Evolutionary conservation across 1,139 yeast species (phyloP).

Genomic region (Petasospora fabianii): DNA sequence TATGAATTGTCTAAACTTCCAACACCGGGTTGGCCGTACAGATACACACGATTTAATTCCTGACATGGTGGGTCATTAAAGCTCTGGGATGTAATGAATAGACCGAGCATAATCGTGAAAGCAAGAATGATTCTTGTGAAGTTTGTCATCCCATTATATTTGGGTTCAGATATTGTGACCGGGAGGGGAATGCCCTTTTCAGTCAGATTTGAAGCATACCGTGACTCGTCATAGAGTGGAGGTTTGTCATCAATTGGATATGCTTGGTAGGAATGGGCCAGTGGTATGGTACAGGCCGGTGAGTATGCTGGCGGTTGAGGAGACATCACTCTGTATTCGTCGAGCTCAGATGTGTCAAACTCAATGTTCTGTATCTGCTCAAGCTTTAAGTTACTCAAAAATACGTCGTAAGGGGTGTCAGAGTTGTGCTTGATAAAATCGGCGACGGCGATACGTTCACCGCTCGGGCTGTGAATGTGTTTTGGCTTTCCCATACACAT

Average conservation of each 20-base stretch:
- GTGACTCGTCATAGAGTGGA: background rate
- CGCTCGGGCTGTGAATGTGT: constrained; percentile 4
- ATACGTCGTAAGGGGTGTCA: constrained; percentile 8
- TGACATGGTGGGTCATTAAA: too few species aligned
- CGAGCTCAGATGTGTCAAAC: constrained; percentile 7
- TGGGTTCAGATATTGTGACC: too few species aligned
- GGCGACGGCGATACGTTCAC: background rate
- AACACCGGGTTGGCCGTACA: too few species aligned
- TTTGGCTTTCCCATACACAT: constrained; percentile 14
- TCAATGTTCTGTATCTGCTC: constrained; percentile 8
- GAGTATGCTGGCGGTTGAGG: background rate
- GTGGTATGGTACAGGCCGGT: background rate
- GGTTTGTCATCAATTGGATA: background rate
- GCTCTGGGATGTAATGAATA: too few species aligned
- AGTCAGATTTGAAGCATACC: too few species aligned
- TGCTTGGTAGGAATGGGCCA: background rate
- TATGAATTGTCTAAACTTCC: too few species aligned
- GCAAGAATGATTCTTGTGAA: too few species aligned
- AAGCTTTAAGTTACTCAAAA: constrained; percentile 3
- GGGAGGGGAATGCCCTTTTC: too few species aligned
- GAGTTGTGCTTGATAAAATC: background rate
- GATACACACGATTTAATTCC: too few species aligned
- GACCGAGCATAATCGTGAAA: too few species aligned
- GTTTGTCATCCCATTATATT: too few species aligned
- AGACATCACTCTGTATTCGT: background rate